Evolutionary conservation across 192 early-diverging fungal genomes (phyloP).

Genomic region (Mortierella alpina): DNA sequence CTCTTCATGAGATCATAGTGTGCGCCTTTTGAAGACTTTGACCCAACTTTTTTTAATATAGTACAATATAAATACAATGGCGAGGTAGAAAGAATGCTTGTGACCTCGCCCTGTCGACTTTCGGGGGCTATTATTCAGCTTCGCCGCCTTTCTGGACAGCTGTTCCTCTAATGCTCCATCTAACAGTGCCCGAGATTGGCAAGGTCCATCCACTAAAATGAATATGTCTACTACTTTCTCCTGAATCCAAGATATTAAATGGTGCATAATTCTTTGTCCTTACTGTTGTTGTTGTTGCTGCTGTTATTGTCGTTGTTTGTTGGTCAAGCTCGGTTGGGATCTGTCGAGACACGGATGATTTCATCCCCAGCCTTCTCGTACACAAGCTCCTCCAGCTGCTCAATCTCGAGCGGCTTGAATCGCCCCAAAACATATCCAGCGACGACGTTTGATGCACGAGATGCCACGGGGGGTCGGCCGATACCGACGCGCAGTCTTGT

Average conservation of each 20-base stretch:
- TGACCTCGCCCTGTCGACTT: too few species aligned
- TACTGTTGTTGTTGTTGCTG: background rate
- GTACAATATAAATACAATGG: too few species aligned
- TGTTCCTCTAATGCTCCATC: too few species aligned
- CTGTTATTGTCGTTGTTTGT: background rate
- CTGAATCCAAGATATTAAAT: too few species aligned
- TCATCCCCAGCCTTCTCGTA: conserved; percentile 54
- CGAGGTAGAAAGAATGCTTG: too few species aligned
- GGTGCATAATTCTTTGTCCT: background rate
- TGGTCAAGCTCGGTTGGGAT: background rate
- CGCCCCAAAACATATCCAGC: conserved; percentile 67
- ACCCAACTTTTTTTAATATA: too few species aligned
- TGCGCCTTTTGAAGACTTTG: too few species aligned
- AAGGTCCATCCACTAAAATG: too few species aligned
- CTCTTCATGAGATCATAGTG: too few species aligned
- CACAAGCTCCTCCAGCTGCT: conserved; percentile 56
- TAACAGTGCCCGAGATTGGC: too few species aligned
- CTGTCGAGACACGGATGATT: conserved; percentile 12
- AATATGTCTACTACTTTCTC: background rate
- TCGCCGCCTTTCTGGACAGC: too few species aligned
- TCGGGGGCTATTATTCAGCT: too few species aligned
- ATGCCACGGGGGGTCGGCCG: conserved; percentile 62
- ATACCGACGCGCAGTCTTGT: conserved; percentile 75
- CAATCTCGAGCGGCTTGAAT: conserved; percentile 62
- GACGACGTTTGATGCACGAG: conserved; percentile 56